Conservation (phyloP, 345 rosid genomes). For the Pistacia vera region DNA sequence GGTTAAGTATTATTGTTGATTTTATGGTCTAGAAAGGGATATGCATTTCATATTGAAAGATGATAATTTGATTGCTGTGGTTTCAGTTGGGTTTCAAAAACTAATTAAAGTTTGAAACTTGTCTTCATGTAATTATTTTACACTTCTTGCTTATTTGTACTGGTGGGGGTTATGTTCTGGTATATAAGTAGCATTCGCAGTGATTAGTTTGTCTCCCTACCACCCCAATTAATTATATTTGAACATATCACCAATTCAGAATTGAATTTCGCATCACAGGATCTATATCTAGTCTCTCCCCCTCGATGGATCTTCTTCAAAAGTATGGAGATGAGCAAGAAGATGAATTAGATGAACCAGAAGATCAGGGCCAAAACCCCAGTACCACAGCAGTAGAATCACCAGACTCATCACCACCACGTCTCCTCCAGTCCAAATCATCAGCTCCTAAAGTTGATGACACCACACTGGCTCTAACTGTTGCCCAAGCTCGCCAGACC, state of each 20-base stretch:
- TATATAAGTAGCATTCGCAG: neutral
- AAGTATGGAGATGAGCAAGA: slow-evolving; percentile 42
- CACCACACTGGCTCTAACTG: slow-evolving; percentile 81
- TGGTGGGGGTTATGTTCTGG: slow-evolving; percentile 2
- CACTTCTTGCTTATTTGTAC: neutral
- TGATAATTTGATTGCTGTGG: too few relatives aligned
- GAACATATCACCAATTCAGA: neutral
- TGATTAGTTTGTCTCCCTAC: neutral
- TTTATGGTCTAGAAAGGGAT: neutral
- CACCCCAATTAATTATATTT: neutral
- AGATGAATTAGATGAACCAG: slow-evolving; percentile 26
- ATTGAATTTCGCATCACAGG: neutral
- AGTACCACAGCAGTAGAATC: slow-evolving; percentile 30
- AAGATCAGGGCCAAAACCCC: slow-evolving; percentile 28
- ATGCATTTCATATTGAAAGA: too few relatives aligned
- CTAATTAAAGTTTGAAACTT: too few relatives aligned
- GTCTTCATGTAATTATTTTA: neutral
- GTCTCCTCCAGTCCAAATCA: slow-evolving; percentile 71
- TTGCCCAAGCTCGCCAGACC: slow-evolving; percentile 57
- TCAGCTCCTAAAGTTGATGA: slow-evolving; percentile 93
- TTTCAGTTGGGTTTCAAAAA: neutral
- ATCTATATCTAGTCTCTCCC: neutral
- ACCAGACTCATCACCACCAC: slow-evolving; percentile 82
- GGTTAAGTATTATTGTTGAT: neutral
- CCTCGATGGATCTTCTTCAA: slow-evolving; percentile 58